These are phyloP conservation scores for Ustilago loliicola DNA, from an alignment of 1,284 basidiomycete genomes.

Conservation along the genomic window DNA sequence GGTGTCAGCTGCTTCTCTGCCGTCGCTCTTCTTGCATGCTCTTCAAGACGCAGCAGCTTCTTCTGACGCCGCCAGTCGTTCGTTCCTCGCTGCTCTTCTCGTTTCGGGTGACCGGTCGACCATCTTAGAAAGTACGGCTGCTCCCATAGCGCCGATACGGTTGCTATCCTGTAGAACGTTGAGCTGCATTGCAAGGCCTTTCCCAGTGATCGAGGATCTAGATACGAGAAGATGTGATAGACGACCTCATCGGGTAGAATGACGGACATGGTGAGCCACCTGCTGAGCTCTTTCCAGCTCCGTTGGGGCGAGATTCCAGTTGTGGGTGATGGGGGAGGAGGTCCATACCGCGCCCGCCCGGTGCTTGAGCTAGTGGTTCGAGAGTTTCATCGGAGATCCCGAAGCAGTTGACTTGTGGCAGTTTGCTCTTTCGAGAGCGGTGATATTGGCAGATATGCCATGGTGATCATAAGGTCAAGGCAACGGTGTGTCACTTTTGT, in stretches of 20 bases:
- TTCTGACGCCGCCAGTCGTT: constrained; percentile 10
- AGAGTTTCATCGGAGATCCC: not conserved
- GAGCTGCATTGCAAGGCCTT: constrained; percentile 23
- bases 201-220: constrained; percentile 32
- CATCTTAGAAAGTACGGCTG: constrained; percentile 44
- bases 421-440: not conserved
- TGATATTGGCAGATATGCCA: not conserved
- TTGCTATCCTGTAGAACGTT: constrained; percentile 42
- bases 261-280: constrained; percentile 12
- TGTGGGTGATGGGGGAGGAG: too few relatives aligned
- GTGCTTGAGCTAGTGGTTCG: not conserved
- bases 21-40: constrained; percentile 29
- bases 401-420: not conserved
- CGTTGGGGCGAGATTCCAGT: not conserved
- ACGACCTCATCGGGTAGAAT: constrained; percentile 47
- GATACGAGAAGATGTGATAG: constrained; percentile 34
- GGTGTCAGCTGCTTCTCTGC: constrained; percentile 5
- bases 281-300: constrained; percentile 8
- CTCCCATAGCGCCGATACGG: constrained; percentile 39
- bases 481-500: not conserved
- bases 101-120: constrained; percentile 31
- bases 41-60: constrained; percentile 15
- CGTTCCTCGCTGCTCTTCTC: constrained; percentile 22
- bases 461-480: not conserved
- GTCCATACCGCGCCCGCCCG: not conserved